Base-by-base conservation (phyloP, 2,329 filamentous ascomycete genomes). In the Aspergillus ustus region DNA sequence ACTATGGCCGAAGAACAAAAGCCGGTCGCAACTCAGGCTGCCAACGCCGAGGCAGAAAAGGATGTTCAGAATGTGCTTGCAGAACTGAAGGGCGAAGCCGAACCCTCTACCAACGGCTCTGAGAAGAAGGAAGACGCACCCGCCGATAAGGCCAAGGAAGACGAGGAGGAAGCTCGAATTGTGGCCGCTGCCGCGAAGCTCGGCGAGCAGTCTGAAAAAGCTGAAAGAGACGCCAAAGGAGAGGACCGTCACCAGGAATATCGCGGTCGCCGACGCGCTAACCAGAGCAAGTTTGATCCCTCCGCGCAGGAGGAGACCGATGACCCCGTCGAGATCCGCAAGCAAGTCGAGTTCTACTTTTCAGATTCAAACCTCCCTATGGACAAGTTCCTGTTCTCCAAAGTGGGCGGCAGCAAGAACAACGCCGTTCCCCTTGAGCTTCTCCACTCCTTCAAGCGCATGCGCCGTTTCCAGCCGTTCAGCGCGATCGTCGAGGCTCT, bases 281-380 rank as follows among this genome's bases (percentile, higher is more conserved):
- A 87, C 69, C 89, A 90, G 68, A 83, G 83, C 77, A 92, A 91
- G 77, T 91, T 89, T 61, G 89, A 93, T 71, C 84, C 91, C 53
- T 87, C 87, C 52, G 77, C 82, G 40, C 85, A 87, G 66, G 81
- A 88, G 57, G 89, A 92, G 73, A 90, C 89, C 25, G 88, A 90
- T 70, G 91, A 97, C 76, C 91, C 91, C 1, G 84, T 83, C 25
- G 86, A 90, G 78, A 97, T 97, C 72, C 90, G 92, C 75, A 89
- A 89, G 73, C 93, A 96, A 90, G 91, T 97, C 70, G 93, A 97
- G 76, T 97, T 97, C 79, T 97, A 97, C 84, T 96, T 97, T 80
- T 91, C 91, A 72, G 91, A 96, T 77, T 91, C 89, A 72, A 97
- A 97, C 80, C 87, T 99, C 43, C 89, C 90, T 55, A 88, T 87